phyloP scores from a whole-genome alignment of 2,329 filamentous ascomycete genomes.

The Talaromyces islandicus region DNA sequence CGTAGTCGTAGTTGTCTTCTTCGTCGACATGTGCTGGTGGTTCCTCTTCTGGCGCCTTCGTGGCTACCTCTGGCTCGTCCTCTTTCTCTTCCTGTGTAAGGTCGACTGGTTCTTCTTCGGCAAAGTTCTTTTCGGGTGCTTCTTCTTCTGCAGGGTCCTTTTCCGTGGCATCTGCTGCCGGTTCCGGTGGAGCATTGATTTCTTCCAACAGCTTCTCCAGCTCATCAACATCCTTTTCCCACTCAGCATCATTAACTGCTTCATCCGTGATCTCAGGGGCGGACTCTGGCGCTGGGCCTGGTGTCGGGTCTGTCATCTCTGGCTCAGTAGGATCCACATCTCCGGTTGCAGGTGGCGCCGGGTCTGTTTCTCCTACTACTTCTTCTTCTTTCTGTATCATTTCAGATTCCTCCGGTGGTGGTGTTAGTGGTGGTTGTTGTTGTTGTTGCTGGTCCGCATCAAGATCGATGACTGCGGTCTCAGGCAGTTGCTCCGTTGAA shows the following conservation, averaged over 20 bases:
- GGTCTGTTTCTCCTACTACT: background rate
- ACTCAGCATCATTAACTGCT: background rate
- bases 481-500: background rate
- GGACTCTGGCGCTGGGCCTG: background rate
- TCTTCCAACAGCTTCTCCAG: conserved; percentile 1
- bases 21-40: background rate
- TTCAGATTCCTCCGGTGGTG: background rate
- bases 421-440: background rate
- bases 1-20: background rate
- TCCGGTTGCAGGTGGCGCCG: background rate
- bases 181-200: background rate
- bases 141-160: background rate
- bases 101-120: background rate
- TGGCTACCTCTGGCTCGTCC: background rate
- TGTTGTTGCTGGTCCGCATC: background rate
- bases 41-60: background rate
- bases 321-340: background rate
- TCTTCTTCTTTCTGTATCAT: conserved; percentile 1
- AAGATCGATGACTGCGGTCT: background rate
- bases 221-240: conserved; percentile 1
- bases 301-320: background rate
- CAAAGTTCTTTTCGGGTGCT: background rate
- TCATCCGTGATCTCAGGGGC: background rate
- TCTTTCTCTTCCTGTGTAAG: background rate
- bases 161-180: background rate